Conservation (phyloP, 352 stramenopile species). For the Phytophthora podocarpi region DNA sequence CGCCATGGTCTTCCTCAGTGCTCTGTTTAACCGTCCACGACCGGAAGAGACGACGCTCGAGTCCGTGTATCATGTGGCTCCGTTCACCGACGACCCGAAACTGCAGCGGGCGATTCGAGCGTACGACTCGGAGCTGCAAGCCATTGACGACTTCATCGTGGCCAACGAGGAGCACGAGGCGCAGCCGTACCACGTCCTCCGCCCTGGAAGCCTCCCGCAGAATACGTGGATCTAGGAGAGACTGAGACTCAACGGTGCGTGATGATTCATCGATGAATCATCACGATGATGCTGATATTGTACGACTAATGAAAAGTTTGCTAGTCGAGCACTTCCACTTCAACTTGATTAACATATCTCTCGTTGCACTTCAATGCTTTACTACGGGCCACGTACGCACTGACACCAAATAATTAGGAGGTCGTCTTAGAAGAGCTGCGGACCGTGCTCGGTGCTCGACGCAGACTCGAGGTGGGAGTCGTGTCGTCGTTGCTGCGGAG, state of each 20-base stretch:
- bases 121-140: slow-evolving; percentile 30
- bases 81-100: slow-evolving; percentile 33
- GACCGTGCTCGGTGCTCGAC: slow-evolving; percentile 11
- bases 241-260: too few relatives aligned
- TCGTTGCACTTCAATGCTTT: slow-evolving; percentile 20
- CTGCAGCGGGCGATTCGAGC: slow-evolving; percentile 24
- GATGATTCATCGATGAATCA: too few relatives aligned
- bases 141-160: slow-evolving; percentile 37
- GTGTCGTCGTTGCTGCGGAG: slow-evolving; percentile 18
- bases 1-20: slow-evolving; percentile 29
- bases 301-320: slow-evolving; percentile 6
- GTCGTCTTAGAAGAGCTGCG: slow-evolving; percentile 5
- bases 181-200: slow-evolving; percentile 41
- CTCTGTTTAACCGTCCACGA: slow-evolving; percentile 41
- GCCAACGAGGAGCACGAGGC: slow-evolving; percentile 26
- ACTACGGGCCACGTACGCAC: too few relatives aligned
- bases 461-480: slow-evolving; percentile 2
- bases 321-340: slow-evolving; percentile 16
- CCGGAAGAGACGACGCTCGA: slow-evolving; percentile 33
- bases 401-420: slow-evolving; percentile 41
- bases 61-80: slow-evolving; percentile 27
- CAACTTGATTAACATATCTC: slow-evolving; percentile 9
- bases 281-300: too few relatives aligned
- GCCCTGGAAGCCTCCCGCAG: slow-evolving; percentile 31
- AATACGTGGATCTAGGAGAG: slow-evolving; percentile 43